Evolutionary conservation across 768 basidiomycete species (phyloP).

Genomic region (Myochromella boudieri): DNA sequence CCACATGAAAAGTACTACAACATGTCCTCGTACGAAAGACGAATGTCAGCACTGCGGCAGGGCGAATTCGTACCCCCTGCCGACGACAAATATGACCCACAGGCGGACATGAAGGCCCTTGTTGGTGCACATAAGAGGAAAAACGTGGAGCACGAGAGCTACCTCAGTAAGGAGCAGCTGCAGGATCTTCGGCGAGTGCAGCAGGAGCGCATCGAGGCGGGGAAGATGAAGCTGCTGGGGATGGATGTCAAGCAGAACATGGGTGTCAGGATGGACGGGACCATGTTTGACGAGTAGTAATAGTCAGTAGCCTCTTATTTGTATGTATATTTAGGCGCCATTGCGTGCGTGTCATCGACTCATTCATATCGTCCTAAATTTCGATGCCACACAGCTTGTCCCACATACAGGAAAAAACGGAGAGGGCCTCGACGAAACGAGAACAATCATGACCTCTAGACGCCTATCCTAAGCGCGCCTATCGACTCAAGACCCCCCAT

Average conservation of each 20-base stretch:
- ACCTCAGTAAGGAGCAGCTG: conserved; percentile 77
- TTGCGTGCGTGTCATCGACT: too few species aligned
- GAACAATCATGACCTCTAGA: too few species aligned
- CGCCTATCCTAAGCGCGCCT: too few species aligned
- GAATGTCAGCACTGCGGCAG: conserved; percentile 82
- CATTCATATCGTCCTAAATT: too few species aligned
- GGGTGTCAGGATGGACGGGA: conserved; percentile 86
- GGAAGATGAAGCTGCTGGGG: conserved; percentile 83
- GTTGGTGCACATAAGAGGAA: conserved; percentile 70
- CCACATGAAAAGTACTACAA: conserved; percentile 96
- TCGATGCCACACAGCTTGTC: too few species aligned
- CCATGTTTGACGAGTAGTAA: conserved; percentile 52
- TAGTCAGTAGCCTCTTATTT: too few species aligned
- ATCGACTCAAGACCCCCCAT: too few species aligned
- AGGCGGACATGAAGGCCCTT: conserved; percentile 80
- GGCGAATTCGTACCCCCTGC: conserved; percentile 78
- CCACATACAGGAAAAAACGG: too few species aligned
- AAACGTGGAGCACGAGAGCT: conserved; percentile 65
- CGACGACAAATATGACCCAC: conserved; percentile 77
- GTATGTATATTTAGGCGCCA: too few species aligned
- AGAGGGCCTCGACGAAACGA: too few species aligned
- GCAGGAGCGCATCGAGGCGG: conserved; percentile 79
- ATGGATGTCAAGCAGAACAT: conserved; percentile 85
- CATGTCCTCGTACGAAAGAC: conserved; percentile 79
- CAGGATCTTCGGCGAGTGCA: conserved; percentile 81